Base-by-base conservation (phyloP, 2,329 filamentous ascomycete species). In the Fusarium bulbicola region DNA sequence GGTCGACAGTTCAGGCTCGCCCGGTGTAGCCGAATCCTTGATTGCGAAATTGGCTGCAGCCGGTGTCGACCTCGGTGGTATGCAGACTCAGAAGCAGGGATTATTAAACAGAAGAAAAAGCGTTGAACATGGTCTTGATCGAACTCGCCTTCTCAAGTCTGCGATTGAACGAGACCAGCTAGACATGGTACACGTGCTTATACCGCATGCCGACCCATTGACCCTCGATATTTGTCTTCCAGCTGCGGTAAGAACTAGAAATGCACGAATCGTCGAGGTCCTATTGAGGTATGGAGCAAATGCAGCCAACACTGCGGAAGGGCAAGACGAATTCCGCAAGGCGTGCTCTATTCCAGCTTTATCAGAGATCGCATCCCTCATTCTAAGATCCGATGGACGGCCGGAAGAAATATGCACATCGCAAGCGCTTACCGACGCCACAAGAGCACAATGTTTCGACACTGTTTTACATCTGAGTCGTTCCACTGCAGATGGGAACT, bases 11-110 rank as follows among this genome's bases (percentile, higher is more conserved):
- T 80, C 79, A 21, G 87, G 88, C 18, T 84, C 86, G 1, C 84
- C 88, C 1, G 88, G 86, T 14, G 85, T 90, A 9, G 88, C 87
- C n/a, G 86, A 90, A 74, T 86, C 86, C 1, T 82, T 90, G 30
- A 84, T 90, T 36, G 81, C 79, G 7, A 88, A 86, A 77, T 79
- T 90, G 39, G 81, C 83, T 40, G 78, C 81, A 3, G 84, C 82
- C 3, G 88, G 88, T 20, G 85, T 87, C 8, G 86, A 89, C 58
- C 76, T 90, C 20, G 86, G 87, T 59, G 82, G 86, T 20, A 81
- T 79, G 47, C 82, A 84, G 59, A 87, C 86, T 74, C 85, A 83
- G 63, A 87, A 86, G 59, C 82, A 84, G 5, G 82, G 83, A 46
- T 76, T 90, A 14, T 78, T 89, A 12, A 85, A 81, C 42, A 81